Evolutionary conservation across 208 protist species (phyloP), one percentile per base, ranked within the genome.

Genomic region (Crithidia expoeki): DNA sequence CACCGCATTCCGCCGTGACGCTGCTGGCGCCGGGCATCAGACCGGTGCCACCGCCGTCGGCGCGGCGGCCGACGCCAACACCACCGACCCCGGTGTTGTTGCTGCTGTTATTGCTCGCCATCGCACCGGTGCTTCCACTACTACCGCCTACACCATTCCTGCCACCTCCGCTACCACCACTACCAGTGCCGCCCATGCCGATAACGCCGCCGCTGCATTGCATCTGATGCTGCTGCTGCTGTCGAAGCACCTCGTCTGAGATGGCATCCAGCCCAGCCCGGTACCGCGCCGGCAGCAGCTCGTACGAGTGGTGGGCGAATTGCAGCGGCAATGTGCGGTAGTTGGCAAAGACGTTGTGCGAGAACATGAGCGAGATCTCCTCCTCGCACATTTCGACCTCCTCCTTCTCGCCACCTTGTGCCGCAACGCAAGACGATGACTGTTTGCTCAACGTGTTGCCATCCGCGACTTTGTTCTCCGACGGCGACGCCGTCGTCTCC

Each of bases 221-320:
- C 53, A 52, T 16, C 56, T 72, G 67, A 34, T 52, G 64, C 42
- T 61, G 67, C 42, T 47, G 42, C 42, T 47, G n/a, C 32, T 69
- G 63, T 19, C 19, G 25, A 34, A 66, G 64, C 17, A 77, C 72
- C 12, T 77, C 72, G 16, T 63, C 69, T 1, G 61, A 61, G n/a
- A 94, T 63, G 16, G 89, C 85, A 11, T 86, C 74, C 17, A 94
- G 74, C 11, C 89, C 85, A 10, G 80, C 75, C 40, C 90, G 89
- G 47, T 85, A 79, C 14, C 32, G 68, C 52, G 47, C 58, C 16
- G 76, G 76, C 11, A 94, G 68, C 46, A 70, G 62, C 68, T 84
- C 81, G 49, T 85, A 84, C 14, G 75, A 89, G 33, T 16, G 52
- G 17, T 58, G 62, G 5, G 62, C 72, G 63, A 65, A 80, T 21